Base-by-base conservation (phyloP, 2,329 filamentous ascomycete genomes). In the Hypoxylon sp. region DNA sequence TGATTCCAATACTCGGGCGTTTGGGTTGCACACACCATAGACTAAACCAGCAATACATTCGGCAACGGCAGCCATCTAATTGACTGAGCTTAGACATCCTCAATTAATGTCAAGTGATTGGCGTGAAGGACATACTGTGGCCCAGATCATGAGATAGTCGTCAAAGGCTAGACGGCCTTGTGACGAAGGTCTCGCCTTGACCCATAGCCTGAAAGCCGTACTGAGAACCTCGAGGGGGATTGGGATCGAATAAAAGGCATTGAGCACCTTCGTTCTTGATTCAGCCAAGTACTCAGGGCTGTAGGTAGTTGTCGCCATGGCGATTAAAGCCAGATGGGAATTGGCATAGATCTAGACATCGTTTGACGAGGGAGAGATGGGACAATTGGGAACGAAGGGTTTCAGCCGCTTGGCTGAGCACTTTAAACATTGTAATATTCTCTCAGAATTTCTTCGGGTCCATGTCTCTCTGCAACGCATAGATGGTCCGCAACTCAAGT, bases 141-240 rank as follows among this genome's bases (percentile, higher is more conserved):
- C 75, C 70, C 72, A 75, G 10, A 74, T 56, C 24, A 75, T 75
- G 19, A 76, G 59, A 54, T 74, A 75, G 31, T 76, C 75, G 31
- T 76, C 75, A 37, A 69, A 75, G 11, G 69, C 64, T 4, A 73
- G 44, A 10, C 46, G 47, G 13, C 66, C 63, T 21, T 72, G 69
- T 6, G 70, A 65, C 19, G 54, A 53, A 6, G 67, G 64, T 55
- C 67, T 68, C 21, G 62, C 62, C 44, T 75, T 74, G n/a, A 73
- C 70, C 64, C 58, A 73, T 48, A 75, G 56, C 32, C 75, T 62
- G 8, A 72, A 68, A 3, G 53, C 58, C 1, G 74, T 76, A 53
- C 68, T 75, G 27, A 73, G 11, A 7, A 76, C 63, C 62, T 73
- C 72, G 47, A 76, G 70, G 3, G 73, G 69, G 6, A 76, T 76